Conservation (phyloP, 768 basidiomycete genomes). For the Suillus bovinus region DNA sequence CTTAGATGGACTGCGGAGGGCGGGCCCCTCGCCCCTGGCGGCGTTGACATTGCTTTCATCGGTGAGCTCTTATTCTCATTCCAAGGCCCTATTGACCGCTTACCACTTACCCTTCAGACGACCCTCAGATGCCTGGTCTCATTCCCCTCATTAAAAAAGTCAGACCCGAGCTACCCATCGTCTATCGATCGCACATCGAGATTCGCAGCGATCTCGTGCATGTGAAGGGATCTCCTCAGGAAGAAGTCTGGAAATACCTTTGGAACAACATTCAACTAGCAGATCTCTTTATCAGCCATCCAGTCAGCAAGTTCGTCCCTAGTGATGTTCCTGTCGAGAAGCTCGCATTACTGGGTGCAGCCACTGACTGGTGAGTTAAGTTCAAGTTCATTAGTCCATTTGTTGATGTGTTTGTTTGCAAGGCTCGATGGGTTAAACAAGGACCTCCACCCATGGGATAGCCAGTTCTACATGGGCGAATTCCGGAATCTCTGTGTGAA, state of each 20-base stretch:
- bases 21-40: conserved; percentile 80
- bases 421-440: conserved; percentile 97
- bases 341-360: conserved; percentile 74
- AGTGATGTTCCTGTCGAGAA: conserved; percentile 75
- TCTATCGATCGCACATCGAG: conserved; percentile 96
- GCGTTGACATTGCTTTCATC: conserved; percentile 87
- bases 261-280: conserved; percentile 90
- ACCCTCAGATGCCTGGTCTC: conserved; percentile 92
- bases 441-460: conserved; percentile 75
- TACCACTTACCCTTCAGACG: conserved; percentile 46
- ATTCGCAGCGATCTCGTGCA: conserved; percentile 88
- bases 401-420: conserved; percentile 8
- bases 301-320: conserved; percentile 93
- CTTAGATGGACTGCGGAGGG: conserved; percentile 85
- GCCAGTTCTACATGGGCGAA: conserved; percentile 88
- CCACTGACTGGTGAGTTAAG: conserved; percentile 71
- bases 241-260: conserved; percentile 92
- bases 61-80: conserved; percentile 42
- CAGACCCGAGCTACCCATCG: conserved; percentile 82
- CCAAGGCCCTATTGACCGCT: conserved; percentile 13
- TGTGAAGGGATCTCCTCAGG: conserved; percentile 77
- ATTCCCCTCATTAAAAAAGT: conserved; percentile 90
- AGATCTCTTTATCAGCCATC: conserved; percentile 93
- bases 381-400: conserved; percentile 8
- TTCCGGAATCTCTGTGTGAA: conserved; percentile 75